Evolutionary conservation across 2,329 filamentous ascomycete species (phyloP), one percentile per base, ranked within the genome.

Genomic region (Massarina eburnea): DNA sequence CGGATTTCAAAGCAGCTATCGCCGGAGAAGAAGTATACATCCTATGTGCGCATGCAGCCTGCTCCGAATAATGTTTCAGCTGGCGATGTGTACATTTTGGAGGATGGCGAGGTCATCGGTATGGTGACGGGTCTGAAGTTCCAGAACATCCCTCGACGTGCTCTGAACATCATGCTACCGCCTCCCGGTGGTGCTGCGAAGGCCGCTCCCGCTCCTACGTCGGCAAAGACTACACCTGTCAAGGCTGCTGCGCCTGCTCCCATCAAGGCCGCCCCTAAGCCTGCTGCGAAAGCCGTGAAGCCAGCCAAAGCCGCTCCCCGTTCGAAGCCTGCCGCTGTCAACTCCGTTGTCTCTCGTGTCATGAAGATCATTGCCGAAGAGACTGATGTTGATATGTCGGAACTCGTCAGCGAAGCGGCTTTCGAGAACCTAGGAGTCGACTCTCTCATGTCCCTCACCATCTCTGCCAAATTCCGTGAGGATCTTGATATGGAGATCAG

Each of bases 281-380:
- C 80, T 18, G 77, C 77, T 33, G 67, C 73, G 15, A 79, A 80
- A 45, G 74, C 78, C 46, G 39, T 42, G 6, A 80, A 77, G 53
- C 73, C 79, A 8, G 18, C 17, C 18, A 39, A 39, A 32, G 26
- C 19, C 9, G 24, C 36, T 3, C 15, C 29, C 4, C 29, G 32
- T 14, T 76, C 71, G 40, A 78, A 77, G 39, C 73, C 73, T 0
- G 62, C 72, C 41, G 67, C 74, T 52, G 73, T 59, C 34, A 76
- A 61, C 60, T 80, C 29, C 71, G 77, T 71, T 59, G 75, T 62
- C 65, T 79, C 56, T 48, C 74, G 75, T 51, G 77, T 88, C 37
- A 82, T 85, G 66, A 78, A 80, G 43, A 86, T 84, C 45, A 83
- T 89, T 51, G 81, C 84, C n/a, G 75, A 79, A 29, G 85, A 89